Conservation (phyloP, 441 rosid genomes). For the Corymbia calophylla region DNA sequence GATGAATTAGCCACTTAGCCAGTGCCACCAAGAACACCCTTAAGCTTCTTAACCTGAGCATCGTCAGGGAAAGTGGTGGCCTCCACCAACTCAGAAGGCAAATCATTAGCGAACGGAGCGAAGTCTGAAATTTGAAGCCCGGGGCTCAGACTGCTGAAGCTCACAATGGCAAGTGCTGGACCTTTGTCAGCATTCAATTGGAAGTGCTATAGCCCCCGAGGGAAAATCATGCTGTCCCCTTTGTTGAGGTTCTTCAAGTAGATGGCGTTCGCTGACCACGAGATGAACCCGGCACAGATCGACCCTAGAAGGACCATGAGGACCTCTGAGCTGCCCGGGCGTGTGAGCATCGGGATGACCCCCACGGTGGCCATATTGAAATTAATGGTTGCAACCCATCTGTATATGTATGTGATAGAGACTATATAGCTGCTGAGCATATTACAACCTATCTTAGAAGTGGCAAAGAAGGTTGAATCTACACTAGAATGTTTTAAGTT, state of each 20-base stretch:
- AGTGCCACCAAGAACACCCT: not conserved
- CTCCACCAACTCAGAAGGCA: not conserved
- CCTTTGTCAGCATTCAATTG: not conserved
- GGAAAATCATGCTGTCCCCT: not conserved
- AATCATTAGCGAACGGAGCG: not conserved
- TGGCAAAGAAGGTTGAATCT: too few species aligned
- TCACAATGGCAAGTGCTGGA: not conserved
- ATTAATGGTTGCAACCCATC: not conserved
- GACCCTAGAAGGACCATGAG: not conserved
- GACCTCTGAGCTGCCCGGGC: not conserved
- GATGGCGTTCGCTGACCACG: not conserved
- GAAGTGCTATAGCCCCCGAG: not conserved
- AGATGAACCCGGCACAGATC: not conserved
- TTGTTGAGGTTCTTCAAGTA: not conserved
- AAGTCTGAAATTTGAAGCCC: not conserved
- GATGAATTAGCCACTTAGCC: not conserved
- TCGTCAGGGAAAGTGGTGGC: not conserved
- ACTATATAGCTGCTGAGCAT: not conserved
- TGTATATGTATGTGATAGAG: not conserved
- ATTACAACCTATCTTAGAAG: not conserved
- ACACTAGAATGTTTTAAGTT: too few species aligned
- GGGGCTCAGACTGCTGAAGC: not conserved
- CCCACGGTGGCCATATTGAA: not conserved
- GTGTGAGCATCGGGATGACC: not conserved
- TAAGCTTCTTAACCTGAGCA: not conserved